These are phyloP conservation scores for Marchantia paleacea DNA, from an alignment of 225 moss, liverwort and hornwort species.

Conservation along the genomic window DNA sequence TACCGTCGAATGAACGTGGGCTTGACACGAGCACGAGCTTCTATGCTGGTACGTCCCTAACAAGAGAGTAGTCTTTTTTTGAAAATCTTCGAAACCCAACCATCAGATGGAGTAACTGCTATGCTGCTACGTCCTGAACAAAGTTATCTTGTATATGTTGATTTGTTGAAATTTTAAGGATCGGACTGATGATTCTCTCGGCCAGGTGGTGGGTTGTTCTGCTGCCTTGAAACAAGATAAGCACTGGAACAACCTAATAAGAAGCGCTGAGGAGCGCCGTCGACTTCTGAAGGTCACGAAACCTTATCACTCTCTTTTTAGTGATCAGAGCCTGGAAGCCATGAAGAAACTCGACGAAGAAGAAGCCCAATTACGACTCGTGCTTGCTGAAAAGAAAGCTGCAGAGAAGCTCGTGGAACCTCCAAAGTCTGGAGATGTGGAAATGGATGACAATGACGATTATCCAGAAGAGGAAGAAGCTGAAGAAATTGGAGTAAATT, in stretches of 20 bases:
- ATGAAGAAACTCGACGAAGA: constrained; percentile 70
- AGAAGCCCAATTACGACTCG: constrained; percentile 35
- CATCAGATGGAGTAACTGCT: no score
- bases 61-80: neutral
- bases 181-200: neutral
- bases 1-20: constrained; percentile 97
- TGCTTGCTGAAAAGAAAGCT: constrained; percentile 39
- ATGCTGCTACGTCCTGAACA: no score
- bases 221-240: constrained; percentile 82
- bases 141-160: no score
- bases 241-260: constrained; percentile 86
- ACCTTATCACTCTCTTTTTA: constrained; percentile 76
- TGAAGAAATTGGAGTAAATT: constrained; percentile 51
- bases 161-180: neutral
- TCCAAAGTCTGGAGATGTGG: constrained; percentile 39
- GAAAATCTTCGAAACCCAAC: neutral
- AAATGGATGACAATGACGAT: constrained; percentile 57
- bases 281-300: constrained; percentile 81
- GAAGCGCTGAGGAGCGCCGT: constrained; percentile 59
- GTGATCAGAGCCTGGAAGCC: constrained; percentile 65
- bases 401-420: constrained; percentile 30
- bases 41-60: constrained; percentile 73
- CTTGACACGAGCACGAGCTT: constrained; percentile 87
- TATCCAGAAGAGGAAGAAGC: constrained; percentile 44
- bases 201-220: constrained; percentile 90